phyloP scores from a whole-genome alignment of 192 early-diverging fungal species.

The Podila epigama region DNA sequence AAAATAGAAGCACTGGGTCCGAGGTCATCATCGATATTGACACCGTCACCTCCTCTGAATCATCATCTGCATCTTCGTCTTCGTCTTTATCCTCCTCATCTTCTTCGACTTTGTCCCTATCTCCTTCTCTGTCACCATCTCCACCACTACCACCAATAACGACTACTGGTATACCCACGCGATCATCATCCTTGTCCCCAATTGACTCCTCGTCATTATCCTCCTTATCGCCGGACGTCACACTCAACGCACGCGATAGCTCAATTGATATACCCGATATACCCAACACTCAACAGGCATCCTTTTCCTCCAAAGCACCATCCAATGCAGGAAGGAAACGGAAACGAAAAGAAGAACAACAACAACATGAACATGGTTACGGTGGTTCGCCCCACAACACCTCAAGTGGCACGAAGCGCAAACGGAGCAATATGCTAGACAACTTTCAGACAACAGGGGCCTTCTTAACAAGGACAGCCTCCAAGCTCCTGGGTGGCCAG shows the following conservation, averaged over 20 bases:
- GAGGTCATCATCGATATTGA: not conserved
- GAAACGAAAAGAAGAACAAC: not conserved
- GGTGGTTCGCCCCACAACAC: not conserved
- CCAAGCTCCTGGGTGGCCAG: conserved; percentile 44
- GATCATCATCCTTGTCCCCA: no score
- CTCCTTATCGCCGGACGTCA: no score
- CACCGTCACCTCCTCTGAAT: not conserved
- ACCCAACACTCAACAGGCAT: no score
- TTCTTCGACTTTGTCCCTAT: not conserved
- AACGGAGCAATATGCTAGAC: not conserved
- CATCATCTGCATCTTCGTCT: no score
- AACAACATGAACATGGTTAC: not conserved
- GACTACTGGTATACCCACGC: not conserved
- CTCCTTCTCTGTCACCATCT: not conserved
- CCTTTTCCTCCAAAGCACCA: no score
- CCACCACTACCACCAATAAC: not conserved
- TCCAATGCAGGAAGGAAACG: no score
- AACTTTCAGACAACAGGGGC: conserved; percentile 57
- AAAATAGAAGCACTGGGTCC: no score
- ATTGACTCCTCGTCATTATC: no score
- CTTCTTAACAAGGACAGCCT: conserved; percentile 56
- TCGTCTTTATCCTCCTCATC: not conserved
- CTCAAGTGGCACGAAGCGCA: not conserved
- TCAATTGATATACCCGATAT: no score
- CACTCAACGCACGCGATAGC: no score